These are phyloP conservation scores for Fusarium hostae DNA, from an alignment of 2,329 filamentous ascomycete species.

Conservation along the genomic window DNA sequence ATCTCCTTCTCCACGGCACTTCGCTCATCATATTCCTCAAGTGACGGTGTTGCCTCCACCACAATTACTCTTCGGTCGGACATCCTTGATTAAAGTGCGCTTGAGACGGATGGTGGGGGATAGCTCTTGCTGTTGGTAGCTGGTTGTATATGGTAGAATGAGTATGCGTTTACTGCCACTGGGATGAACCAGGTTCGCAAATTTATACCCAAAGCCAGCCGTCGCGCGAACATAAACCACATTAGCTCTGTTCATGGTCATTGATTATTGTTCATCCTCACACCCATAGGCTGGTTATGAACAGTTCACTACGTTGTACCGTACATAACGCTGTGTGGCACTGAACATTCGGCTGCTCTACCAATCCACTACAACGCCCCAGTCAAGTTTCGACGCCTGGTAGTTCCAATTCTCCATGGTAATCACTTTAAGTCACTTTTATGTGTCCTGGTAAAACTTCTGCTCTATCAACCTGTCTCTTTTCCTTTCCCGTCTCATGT, in stretches of 20 bases:
- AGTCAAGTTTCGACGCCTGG: too few species aligned
- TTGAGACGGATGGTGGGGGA: rapidly evolving
- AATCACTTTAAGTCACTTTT: rapidly evolving
- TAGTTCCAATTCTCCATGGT: neutral
- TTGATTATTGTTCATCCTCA: neutral
- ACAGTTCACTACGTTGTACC: rapidly evolving
- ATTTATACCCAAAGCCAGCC: neutral
- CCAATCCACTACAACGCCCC: neutral
- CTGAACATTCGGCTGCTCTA: neutral
- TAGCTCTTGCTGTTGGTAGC: too few species aligned
- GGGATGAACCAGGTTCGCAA: too few species aligned
- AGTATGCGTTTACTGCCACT: rapidly evolving
- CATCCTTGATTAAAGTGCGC: neutral
- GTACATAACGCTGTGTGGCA: neutral
- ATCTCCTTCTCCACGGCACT: neutral
- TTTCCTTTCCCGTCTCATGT: rapidly evolving
- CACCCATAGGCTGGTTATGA: rapidly evolving
- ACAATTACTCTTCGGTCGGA: neutral
- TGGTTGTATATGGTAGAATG: neutral
- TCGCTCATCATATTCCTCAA: rapidly evolving
- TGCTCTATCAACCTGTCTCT: too few species aligned
- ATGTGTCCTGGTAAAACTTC: rapidly evolving
- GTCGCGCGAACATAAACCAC: neutral
- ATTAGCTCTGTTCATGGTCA: neutral
- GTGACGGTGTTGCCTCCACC: neutral